Conservation (phyloP, 768 basidiomycete genomes). For the Psilocybe subaeruginosa region DNA sequence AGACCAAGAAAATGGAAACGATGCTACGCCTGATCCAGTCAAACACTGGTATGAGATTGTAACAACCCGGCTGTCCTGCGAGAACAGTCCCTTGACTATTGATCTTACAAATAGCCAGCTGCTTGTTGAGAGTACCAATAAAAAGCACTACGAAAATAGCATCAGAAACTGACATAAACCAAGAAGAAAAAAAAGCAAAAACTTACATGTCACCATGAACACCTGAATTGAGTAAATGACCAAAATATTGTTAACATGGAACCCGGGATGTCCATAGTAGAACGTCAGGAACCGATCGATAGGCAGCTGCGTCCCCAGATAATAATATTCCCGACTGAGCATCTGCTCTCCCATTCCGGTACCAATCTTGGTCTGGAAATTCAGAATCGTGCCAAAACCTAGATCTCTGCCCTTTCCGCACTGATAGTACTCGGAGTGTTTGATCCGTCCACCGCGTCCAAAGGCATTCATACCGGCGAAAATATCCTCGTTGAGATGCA, state of each 20-base stretch:
- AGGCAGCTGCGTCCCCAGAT: constrained; percentile 96
- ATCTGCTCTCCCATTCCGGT: constrained; percentile 99
- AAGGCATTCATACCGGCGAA: constrained; percentile 99
- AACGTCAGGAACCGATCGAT: constrained; percentile 99
- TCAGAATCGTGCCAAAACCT: constrained; percentile 98
- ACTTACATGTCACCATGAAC: constrained; percentile 94
- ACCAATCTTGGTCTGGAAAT: constrained; percentile 99
- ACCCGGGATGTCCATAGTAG: constrained; percentile 99
- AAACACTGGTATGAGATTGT: constrained; percentile 95
- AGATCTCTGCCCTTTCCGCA: constrained; percentile 99
- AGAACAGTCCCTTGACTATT: constrained; percentile 82
- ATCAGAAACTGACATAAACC: constrained; percentile 6
- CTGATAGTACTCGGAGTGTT: constrained; percentile 99
- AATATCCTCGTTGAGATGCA: constrained; percentile 99
- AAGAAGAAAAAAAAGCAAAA: constrained; percentile 4
- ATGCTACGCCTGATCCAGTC: constrained; percentile 98
- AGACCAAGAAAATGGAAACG: constrained; percentile 97
- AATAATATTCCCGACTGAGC: constrained; percentile 99
- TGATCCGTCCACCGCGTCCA: constrained; percentile 97
- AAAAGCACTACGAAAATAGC: constrained; percentile 65
- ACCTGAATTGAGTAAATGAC: constrained; percentile 98
- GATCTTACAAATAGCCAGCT: constrained; percentile 84
- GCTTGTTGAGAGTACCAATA: constrained; percentile 96
- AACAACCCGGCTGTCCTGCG: constrained; percentile 89
- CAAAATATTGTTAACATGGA: constrained; percentile 99